phyloP scores from a whole-genome alignment of 2,329 filamentous ascomycete species.

The Penicillium sp. region DNA sequence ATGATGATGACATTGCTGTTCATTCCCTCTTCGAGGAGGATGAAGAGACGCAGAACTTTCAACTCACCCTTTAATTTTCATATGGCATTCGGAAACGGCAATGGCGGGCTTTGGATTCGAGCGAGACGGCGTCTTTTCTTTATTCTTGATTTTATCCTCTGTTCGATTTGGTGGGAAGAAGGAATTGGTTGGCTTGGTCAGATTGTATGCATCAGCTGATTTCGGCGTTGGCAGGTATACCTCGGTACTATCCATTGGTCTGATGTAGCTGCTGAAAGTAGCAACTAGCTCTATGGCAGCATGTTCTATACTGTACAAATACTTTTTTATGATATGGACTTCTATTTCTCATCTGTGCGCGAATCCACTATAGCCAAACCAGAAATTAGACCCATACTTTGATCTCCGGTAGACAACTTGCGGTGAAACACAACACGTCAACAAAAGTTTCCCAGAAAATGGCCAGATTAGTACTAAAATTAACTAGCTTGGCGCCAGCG shows the following conservation, averaged over 20 bases:
- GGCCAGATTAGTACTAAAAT: not conserved
- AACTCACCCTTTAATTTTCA: conserved; percentile 32
- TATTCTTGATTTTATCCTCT: not conserved
- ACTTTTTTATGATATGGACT: not conserved
- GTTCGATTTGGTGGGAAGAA: conserved; percentile 14
- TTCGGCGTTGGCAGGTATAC: not conserved
- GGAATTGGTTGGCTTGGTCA: not conserved
- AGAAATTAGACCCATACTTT: too few relatives aligned
- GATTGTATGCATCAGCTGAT: not conserved
- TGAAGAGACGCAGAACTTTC: conserved; percentile 37
- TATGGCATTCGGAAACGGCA: not conserved
- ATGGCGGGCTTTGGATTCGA: not conserved
- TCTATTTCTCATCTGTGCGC: not conserved
- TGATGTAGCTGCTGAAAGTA: not conserved
- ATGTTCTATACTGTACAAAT: not conserved
- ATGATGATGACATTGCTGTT: conserved; percentile 23
- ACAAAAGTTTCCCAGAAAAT: too few relatives aligned
- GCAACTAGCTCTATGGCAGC: not conserved
- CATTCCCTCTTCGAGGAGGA: conserved; percentile 35
- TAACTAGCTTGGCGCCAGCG: not conserved
- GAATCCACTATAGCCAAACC: not conserved
- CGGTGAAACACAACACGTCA: not conserved
- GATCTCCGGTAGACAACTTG: too few relatives aligned
- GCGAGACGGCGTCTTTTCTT: conserved; percentile 11
- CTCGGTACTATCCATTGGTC: not conserved